A percentile compares a stretch with the other conserved stretches of the same genome.
phyloP scores from a whole-genome alignment of 345 rosid genomes.

The Mangifera indica region DNA sequence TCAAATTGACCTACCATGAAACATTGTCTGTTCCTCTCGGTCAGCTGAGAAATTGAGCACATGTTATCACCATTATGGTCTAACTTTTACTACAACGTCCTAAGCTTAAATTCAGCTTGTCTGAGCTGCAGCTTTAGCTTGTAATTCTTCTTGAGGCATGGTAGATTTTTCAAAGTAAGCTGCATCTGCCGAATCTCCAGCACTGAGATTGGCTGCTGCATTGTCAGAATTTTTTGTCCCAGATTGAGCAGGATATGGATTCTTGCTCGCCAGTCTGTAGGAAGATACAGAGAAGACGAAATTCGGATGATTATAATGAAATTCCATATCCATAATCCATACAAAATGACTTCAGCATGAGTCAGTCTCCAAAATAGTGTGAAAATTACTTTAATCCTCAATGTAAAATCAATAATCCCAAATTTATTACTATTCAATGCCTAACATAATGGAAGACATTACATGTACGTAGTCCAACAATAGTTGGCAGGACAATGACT shows the following conservation, averaged over 20 bases:
- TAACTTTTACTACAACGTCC: conserved; percentile 8
- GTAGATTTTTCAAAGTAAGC: conserved; percentile 36
- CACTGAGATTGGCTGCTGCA: conserved; percentile 25
- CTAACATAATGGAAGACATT: neutral
- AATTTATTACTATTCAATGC: neutral
- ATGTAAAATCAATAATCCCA: no score
- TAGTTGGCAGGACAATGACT: neutral
- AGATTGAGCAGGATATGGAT: conserved; percentile 54
- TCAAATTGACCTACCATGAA: neutral
- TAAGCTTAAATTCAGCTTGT: conserved; percentile 27
- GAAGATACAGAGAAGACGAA: neutral
- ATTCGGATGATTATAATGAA: neutral
- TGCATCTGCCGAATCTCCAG: conserved; percentile 32
- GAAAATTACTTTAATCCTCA: no score
- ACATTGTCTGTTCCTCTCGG: neutral
- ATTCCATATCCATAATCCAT: no score
- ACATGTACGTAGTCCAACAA: neutral
- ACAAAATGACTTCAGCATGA: no score
- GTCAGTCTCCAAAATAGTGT: no score
- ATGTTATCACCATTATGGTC: neutral
- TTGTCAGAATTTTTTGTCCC: conserved; percentile 36
- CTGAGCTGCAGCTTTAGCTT: conserved; percentile 27
- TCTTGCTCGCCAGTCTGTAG: conserved; percentile 73
- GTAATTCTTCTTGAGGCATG: conserved; percentile 27
- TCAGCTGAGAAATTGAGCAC: conserved; percentile 11